A percentile compares a stretch with the other conserved stretches of the same genome.
Conservation (phyloP, 495 filamentous ascomycete genomes). For the Tuber umbilicatum region DNA sequence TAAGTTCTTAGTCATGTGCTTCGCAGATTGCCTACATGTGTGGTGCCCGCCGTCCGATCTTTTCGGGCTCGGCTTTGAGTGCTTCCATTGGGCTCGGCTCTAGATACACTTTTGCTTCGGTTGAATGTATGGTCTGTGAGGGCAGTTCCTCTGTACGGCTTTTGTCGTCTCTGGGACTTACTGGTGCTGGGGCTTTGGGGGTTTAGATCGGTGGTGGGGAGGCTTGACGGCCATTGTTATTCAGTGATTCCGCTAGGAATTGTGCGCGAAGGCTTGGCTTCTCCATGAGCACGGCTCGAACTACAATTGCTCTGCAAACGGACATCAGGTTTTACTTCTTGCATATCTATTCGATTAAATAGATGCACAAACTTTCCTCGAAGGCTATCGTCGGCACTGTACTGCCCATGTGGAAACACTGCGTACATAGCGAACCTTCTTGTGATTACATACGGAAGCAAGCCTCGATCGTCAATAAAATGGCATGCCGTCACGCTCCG, state of each 20-base stretch:
- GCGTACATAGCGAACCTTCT: slow-evolving; percentile 40
- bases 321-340: slow-evolving; percentile 38
- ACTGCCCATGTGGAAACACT: slow-evolving; percentile 33
- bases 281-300: slow-evolving; percentile 33
- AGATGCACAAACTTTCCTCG: slow-evolving; percentile 14
- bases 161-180: slow-evolving; percentile 17
- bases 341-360: slow-evolving; percentile 5
- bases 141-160: slow-evolving; percentile 16
- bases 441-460: slow-evolving; percentile 40
- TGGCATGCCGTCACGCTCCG: slow-evolving; percentile 41
- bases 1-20: slow-evolving; percentile 37
- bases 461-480: slow-evolving; percentile 28
- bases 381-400: slow-evolving; percentile 41
- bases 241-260: slow-evolving; percentile 31
- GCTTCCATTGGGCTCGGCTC: slow-evolving; percentile 24
- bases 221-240: slow-evolving; percentile 34
- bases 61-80: slow-evolving; percentile 26
- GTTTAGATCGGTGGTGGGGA: slow-evolving; percentile 21
- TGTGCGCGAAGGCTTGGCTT: slow-evolving; percentile 29
- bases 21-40: slow-evolving; percentile 32
- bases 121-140: slow-evolving; percentile 38
- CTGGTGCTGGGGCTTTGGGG: slow-evolving; percentile 40
- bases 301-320: slow-evolving; percentile 33
- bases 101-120: slow-evolving; percentile 20
- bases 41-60: neutral